These are phyloP conservation scores for Lepidium africanum DNA, from an alignment of 345 rosid species.

Conservation along the genomic window DNA sequence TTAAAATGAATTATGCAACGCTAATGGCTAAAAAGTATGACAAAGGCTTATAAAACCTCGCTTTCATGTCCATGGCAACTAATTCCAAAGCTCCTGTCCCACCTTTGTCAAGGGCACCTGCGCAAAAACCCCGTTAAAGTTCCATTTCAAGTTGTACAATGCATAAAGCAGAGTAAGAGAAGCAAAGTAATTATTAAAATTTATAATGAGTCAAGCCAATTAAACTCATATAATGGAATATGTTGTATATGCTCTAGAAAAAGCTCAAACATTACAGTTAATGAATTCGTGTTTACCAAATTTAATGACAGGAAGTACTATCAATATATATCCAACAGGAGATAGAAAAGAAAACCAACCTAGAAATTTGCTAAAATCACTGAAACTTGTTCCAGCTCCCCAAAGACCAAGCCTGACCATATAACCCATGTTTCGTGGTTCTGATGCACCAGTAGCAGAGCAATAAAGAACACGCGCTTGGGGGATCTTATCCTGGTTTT, in stretches of 20 bases:
- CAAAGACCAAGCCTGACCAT: constrained; percentile 99
- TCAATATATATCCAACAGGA: not conserved
- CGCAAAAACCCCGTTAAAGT: constrained; percentile 5
- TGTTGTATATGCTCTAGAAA: not conserved
- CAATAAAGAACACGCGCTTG: constrained; percentile 96
- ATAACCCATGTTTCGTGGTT: constrained; percentile 98
- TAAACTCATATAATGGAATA: not conserved
- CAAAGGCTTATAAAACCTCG: constrained; percentile 49
- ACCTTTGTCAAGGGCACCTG: constrained; percentile 96
- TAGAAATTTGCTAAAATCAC: constrained; percentile 65
- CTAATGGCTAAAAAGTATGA: not conserved
- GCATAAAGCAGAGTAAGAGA: constrained; percentile 1
- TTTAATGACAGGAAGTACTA: not conserved
- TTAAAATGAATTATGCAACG: constrained; percentile 11
- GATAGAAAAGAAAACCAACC: constrained; percentile 34
- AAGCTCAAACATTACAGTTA: not conserved
- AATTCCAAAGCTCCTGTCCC: constrained; percentile 98
- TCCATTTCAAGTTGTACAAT: not conserved
- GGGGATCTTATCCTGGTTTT: constrained; percentile 81
- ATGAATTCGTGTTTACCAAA: not conserved
- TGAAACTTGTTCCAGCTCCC: constrained; percentile 91
- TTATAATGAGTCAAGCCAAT: not conserved
- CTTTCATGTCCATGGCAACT: constrained; percentile 99
- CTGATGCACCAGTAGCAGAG: constrained; percentile 99
- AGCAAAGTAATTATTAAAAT: not conserved